Evolutionary conservation across 345 rosid species (phyloP).

Genomic region (Euphorbia peplus): DNA sequence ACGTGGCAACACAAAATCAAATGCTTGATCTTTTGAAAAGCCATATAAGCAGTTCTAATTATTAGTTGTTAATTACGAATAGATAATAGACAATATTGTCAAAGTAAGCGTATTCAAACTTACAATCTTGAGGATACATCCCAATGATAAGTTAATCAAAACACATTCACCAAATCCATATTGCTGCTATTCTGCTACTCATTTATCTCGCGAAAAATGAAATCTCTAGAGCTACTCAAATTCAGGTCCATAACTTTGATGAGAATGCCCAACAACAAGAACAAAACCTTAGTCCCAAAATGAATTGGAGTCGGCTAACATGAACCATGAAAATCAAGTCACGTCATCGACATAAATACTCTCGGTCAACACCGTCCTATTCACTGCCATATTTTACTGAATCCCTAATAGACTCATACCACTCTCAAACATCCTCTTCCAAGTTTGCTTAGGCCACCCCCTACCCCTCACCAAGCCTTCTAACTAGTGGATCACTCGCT

Average conservation of each 20-base stretch:
- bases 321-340: too few species aligned
- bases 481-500: too few species aligned
- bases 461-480: too few species aligned
- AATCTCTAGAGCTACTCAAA: not conserved
- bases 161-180: not conserved
- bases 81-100: not conserved
- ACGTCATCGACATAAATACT: too few species aligned
- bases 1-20: not conserved
- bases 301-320: too few species aligned
- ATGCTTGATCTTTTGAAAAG: not conserved
- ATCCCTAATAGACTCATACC: too few species aligned
- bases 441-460: too few species aligned
- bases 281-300: too few species aligned
- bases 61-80: not conserved
- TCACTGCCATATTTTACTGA: too few species aligned
- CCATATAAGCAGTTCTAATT: not conserved
- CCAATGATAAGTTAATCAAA: not conserved
- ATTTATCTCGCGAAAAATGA: not conserved
- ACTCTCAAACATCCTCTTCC: too few species aligned
- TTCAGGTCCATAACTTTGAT: not conserved
- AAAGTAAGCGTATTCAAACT: not conserved
- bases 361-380: too few species aligned
- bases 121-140: too few species aligned
- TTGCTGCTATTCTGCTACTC: not conserved
- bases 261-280: not conserved